Percentiles rank a stretch among this genome's conserved stretches.
These are phyloP conservation scores for Pelargonium citronellum DNA, from an alignment of 441 rosid species.

Conservation along the genomic window DNA sequence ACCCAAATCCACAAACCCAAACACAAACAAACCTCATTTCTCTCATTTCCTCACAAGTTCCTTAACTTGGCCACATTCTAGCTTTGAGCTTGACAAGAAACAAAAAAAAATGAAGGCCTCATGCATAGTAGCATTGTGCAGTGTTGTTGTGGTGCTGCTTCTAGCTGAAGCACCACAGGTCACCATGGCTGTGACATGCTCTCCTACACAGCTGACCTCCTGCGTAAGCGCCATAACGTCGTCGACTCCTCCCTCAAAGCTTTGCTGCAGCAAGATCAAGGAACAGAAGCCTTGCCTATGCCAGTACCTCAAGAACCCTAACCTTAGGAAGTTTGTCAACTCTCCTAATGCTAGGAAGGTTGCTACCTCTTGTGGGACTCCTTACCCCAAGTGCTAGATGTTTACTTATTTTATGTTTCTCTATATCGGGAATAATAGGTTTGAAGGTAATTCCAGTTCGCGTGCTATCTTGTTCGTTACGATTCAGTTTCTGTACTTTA, in stretches of 20 bases:
- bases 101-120: conserved; percentile 39
- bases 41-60: background rate
- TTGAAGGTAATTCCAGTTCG: no score
- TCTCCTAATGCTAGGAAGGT: conserved; percentile 82
- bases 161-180: conserved; percentile 30
- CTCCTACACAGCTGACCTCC: conserved; percentile 53
- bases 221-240: conserved; percentile 63
- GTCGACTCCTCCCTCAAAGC: conserved; percentile 44
- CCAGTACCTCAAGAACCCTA: conserved; percentile 62
- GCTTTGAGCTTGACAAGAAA: no score
- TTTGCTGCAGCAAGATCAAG: conserved; percentile 74
- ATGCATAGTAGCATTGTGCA: conserved; percentile 23
- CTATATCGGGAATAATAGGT: background rate
- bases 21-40: background rate
- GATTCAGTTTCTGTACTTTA: no score
- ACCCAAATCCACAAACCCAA: background rate
- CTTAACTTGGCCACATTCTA: no score
- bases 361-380: conserved; percentile 57
- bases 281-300: conserved; percentile 92
- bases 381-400: conserved; percentile 60
- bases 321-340: conserved; percentile 48
- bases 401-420: background rate
- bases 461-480: background rate
- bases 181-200: conserved; percentile 59
- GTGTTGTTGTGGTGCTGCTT: conserved; percentile 36